Evolutionary conservation across 2,329 filamentous ascomycete genomes (phyloP).

Genomic region (Fusarium sp.): DNA sequence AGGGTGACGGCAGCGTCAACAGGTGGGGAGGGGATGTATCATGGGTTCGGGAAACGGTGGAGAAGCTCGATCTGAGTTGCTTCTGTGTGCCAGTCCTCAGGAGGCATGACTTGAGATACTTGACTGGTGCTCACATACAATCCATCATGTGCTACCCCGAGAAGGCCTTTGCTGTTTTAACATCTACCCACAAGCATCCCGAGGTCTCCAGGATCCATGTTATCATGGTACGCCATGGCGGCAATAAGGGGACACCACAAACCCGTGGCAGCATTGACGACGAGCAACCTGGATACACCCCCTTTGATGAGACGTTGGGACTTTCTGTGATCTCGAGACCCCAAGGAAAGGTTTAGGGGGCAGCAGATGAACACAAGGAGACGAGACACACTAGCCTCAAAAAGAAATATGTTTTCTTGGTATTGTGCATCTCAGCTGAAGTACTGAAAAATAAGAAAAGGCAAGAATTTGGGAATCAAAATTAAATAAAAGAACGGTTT

Average conservation of each 20-base stretch:
- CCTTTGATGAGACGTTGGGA: constrained; percentile 13
- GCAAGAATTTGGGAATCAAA: constrained; percentile 1
- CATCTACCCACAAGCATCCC: constrained; percentile 20
- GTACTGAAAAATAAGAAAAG: constrained; percentile 14
- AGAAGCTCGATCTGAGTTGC: constrained; percentile 32
- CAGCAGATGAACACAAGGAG: constrained; percentile 13
- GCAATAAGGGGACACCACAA: constrained; percentile 21
- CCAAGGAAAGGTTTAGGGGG: not conserved
- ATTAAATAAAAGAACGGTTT: constrained; percentile 31
- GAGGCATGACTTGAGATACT: constrained; percentile 27
- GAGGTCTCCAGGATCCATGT: constrained; percentile 23
- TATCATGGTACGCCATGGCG: constrained; percentile 22
- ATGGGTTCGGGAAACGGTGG: constrained; percentile 41
- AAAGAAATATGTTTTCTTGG: not conserved
- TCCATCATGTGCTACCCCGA: constrained; percentile 29
- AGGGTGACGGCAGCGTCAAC: constrained; percentile 40
- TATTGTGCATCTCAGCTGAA: constrained; percentile 13
- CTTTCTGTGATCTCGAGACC: constrained; percentile 5
- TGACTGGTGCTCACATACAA: constrained; percentile 18
- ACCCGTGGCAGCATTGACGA: not conserved
- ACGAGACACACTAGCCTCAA: constrained; percentile 12
- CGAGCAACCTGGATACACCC: constrained; percentile 14
- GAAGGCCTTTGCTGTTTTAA: constrained; percentile 15
- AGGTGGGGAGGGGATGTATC: constrained; percentile 29
- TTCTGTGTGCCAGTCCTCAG: constrained; percentile 13